Percentiles rank a stretch among this genome's conserved stretches.
These are phyloP conservation scores for Boletus rubescentipes DNA, from an alignment of 768 basidiomycete species.

Conservation along the genomic window DNA sequence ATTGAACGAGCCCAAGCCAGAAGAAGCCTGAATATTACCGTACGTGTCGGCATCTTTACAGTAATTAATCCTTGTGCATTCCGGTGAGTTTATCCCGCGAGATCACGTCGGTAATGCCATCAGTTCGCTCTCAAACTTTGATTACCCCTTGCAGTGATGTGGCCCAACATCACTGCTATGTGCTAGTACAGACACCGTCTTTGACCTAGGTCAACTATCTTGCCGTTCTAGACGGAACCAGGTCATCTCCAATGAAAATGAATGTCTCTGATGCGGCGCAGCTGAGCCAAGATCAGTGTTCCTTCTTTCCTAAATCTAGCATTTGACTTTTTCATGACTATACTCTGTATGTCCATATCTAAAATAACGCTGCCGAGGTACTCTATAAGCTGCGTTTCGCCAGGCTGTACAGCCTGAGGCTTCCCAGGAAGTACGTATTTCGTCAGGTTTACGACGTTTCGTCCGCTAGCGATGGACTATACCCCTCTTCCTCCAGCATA, in stretches of 20 bases:
- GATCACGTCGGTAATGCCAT: slow-evolving; percentile 16
- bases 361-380: slow-evolving; percentile 32
- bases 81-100: slow-evolving; percentile 21
- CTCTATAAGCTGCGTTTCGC: slow-evolving; percentile 20
- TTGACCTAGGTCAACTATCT: slow-evolving; percentile 4
- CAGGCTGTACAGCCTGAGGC: slow-evolving; percentile 29
- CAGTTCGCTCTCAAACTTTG: slow-evolving; percentile 19
- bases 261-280: slow-evolving; percentile 24
- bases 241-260: slow-evolving; percentile 16
- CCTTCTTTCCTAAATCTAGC: slow-evolving; percentile 27
- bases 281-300: slow-evolving; percentile 7
- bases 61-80: slow-evolving; percentile 5
- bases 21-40: slow-evolving; percentile 8
- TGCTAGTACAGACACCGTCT: slow-evolving; percentile 7
- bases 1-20: too few species aligned
- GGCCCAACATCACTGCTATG: slow-evolving; percentile 3
- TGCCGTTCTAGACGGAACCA: slow-evolving; percentile 14
- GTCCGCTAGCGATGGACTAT: slow-evolving; percentile 21
- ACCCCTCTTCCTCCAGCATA: slow-evolving; percentile 26
- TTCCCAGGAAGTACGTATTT: slow-evolving; percentile 34
- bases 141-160: slow-evolving; percentile 16
- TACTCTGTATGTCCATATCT: slow-evolving; percentile 20
- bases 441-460: slow-evolving; percentile 29
- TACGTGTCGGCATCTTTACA: slow-evolving; percentile 12
- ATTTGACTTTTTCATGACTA: slow-evolving; percentile 26